Evolutionary conservation across 1,284 basidiomycete species (phyloP), one percentile per base, ranked within the genome.

Genomic region (Peniophora sp.): DNA sequence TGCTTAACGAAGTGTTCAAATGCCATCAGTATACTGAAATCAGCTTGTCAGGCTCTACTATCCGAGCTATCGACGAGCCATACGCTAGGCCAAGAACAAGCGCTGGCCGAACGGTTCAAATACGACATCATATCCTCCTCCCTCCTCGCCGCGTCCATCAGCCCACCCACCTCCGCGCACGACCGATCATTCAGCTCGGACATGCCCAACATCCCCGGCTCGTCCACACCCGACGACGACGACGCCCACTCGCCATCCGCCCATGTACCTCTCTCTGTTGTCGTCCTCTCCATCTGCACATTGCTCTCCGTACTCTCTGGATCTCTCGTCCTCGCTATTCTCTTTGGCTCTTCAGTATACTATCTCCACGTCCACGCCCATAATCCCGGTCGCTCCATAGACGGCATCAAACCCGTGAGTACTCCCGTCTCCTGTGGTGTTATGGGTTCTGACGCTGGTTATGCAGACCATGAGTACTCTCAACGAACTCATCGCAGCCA

Each of bases 51-150:
- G 43, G 52, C 65, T 63, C 48, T 62, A 59, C 50, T 63, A 63
- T 48, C 56, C 48, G 50, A 58, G 23, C 47, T 51, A 10, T 53
- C 36, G 10, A 35, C 57, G 43, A 61, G 54, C 57, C 61, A 64
- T 23, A 64, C 69, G 36, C 58, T 57, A 27, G 49, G 63, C 11
- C 54, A 62, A 20, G 59, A 61, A 48, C 63, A 57, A 47, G 60
- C 64, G 39, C 86, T 89, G 58, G 77, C 81, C 14, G 88, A 91
- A 65, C 81, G 78, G 46, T 90, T 91, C 76, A 89, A 89, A 65
- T 90, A 90, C 72, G 79, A 79, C 53, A 77, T 91, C n/a, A 89
- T 91, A 53, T 89, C 88, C 2, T 90, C 87, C 2, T 71, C 90
- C 8, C 73, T 91, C 17, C 78, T 84, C 2, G 63, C 74, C 5